Percentiles rank a stretch among this genome's conserved stretches.
Conservation (phyloP, 1,139 yeast species). For the Suhomyces panamericanus region DNA sequence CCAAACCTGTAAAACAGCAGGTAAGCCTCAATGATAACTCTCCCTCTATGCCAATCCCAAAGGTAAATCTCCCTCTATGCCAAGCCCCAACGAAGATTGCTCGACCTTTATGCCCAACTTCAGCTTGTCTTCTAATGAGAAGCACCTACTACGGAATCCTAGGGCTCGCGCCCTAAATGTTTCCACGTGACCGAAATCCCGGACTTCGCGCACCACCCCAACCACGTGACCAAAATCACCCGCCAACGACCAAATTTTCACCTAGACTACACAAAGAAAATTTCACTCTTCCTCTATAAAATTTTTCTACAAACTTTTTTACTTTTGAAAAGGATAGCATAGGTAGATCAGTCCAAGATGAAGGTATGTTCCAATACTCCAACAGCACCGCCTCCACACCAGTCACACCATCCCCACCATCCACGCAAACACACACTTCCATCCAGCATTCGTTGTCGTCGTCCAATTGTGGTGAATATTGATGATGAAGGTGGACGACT, state of each 20-base stretch:
- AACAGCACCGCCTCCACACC: background rate
- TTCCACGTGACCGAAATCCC: background rate
- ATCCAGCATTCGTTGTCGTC: background rate
- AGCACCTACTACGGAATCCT: too few relatives aligned
- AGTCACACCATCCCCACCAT: background rate
- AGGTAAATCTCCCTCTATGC: too few relatives aligned
- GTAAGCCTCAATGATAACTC: too few relatives aligned
- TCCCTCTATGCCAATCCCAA: too few relatives aligned
- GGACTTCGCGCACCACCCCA: background rate
- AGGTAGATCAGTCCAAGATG: slow-evolving; percentile 39
- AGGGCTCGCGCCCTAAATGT: slow-evolving; percentile 9
- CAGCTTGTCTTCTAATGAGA: too few relatives aligned
- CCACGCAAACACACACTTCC: too few relatives aligned
- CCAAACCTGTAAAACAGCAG: too few relatives aligned
- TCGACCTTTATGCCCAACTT: too few relatives aligned
- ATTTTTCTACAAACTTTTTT: slow-evolving; percentile 15
- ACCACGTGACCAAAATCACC: slow-evolving; percentile 8
- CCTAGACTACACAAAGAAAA: slow-evolving; percentile 16
- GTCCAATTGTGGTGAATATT: too few relatives aligned
- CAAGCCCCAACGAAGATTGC: too few relatives aligned
- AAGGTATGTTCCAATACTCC: slow-evolving; percentile 30
- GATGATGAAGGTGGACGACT: too few relatives aligned
- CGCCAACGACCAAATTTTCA: slow-evolving; percentile 13
- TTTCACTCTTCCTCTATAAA: slow-evolving; percentile 16
- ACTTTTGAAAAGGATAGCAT: slow-evolving; percentile 22